Percentiles rank a stretch among this genome's conserved stretches.
Conservation (phyloP, 2,329 filamentous ascomycete genomes). For the Dendrostoma leiphaemia region DNA sequence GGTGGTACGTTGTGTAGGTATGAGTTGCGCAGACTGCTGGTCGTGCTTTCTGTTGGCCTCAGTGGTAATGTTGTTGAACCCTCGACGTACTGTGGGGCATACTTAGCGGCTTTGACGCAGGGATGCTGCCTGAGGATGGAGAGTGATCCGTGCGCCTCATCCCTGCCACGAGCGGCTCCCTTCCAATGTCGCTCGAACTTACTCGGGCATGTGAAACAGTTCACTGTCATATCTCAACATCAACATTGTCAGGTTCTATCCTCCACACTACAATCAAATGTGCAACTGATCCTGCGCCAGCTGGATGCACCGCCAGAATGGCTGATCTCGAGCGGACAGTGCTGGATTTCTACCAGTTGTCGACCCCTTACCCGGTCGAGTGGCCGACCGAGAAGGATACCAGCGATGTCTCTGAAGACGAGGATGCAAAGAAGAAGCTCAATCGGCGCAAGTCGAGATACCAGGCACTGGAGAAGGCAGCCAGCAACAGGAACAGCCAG, state of each 20-base stretch:
- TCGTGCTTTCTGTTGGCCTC: too few species aligned
- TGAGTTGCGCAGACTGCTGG: too few species aligned
- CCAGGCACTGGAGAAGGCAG: conserved; percentile 76
- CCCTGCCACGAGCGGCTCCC: too few species aligned
- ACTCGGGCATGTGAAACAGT: neutral
- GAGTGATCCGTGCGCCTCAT: too few species aligned
- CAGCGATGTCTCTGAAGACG: conserved; percentile 64
- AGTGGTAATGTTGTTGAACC: too few species aligned
- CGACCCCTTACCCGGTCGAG: conserved; percentile 72
- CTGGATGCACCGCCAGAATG: conserved; percentile 39
- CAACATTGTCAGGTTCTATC: neutral
- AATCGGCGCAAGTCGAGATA: conserved; percentile 73
- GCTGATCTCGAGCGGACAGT: conserved; percentile 74
- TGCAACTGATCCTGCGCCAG: too few species aligned
- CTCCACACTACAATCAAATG: too few species aligned
- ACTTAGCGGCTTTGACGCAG: too few species aligned
- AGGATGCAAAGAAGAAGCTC: conserved; percentile 48
- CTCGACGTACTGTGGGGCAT: too few species aligned
- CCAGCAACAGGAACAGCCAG: conserved; percentile 65
- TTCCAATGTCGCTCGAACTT: too few species aligned
- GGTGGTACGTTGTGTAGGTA: too few species aligned
- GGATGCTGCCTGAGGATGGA: too few species aligned
- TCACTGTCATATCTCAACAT: neutral
- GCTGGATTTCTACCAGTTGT: conserved; percentile 86
- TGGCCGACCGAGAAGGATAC: conserved; percentile 85